phyloP scores from a whole-genome alignment of 2,329 filamentous ascomycete genomes.

The Ceratocystis destructans region DNA sequence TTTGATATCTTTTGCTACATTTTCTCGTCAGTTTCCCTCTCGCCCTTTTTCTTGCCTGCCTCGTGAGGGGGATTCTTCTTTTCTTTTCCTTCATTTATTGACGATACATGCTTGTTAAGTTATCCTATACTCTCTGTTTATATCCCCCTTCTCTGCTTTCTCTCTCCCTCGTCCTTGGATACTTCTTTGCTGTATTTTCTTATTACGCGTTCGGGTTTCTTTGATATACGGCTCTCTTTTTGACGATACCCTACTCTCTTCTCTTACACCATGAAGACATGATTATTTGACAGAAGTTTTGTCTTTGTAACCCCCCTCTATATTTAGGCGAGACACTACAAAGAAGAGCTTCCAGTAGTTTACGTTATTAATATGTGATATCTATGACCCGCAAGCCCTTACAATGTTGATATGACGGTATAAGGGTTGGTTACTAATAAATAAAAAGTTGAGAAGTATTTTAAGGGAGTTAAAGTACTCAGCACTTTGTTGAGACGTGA shows the following conservation, averaged over 20 bases:
- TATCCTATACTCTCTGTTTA: not conserved
- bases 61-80: not conserved
- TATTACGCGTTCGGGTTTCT: not conserved
- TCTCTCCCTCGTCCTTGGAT: not conserved
- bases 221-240: not conserved
- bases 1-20: too few species aligned
- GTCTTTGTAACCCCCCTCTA: not conserved
- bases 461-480: too few species aligned
- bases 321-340: too few species aligned
- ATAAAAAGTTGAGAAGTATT: too few species aligned
- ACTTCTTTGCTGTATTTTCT: not conserved
- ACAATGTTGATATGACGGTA: too few species aligned
- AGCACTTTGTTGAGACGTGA: not conserved
- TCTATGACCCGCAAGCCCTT: too few species aligned
- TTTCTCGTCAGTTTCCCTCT: conserved; percentile 5
- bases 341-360: too few species aligned
- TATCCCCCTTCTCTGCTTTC: not conserved
- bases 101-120: not conserved
- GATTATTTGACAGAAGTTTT: not conserved
- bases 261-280: not conserved
- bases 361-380: too few species aligned
- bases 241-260: not conserved
- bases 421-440: too few species aligned
- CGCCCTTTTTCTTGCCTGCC: not conserved
- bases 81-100: conserved; percentile 1